A percentile compares a stretch with the other conserved stretches of the same genome.
Conservation (phyloP, 306 rosid species). For the Delonix regia region DNA sequence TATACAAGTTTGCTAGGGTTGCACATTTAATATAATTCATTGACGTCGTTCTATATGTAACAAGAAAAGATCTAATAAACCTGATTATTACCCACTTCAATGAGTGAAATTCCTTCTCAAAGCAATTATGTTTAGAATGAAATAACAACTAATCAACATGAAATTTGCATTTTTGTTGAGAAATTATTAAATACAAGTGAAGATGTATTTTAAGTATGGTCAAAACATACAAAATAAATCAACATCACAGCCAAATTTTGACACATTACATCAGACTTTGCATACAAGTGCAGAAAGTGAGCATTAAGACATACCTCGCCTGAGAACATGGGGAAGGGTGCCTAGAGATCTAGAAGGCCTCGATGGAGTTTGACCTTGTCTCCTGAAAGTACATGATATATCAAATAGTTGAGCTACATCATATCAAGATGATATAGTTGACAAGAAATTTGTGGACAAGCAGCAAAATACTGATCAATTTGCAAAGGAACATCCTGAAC, state of each 20-base stretch:
- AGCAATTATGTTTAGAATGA: not conserved
- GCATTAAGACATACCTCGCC: slow-evolving; percentile 50
- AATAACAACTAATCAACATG: slow-evolving; percentile 6
- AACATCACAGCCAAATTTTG: not conserved
- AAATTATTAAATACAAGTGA: not conserved
- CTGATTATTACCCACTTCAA: not conserved
- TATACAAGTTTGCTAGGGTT: not conserved
- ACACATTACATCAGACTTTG: not conserved
- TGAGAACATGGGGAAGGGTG: slow-evolving; percentile 60
- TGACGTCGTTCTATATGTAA: not conserved
- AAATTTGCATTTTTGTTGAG: not conserved
- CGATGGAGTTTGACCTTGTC: slow-evolving; percentile 64
- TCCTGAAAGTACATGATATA: slow-evolving; percentile 49
- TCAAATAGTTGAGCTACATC: not conserved
- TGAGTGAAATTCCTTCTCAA: not conserved
- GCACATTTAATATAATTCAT: not conserved
- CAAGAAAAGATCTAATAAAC: not conserved
- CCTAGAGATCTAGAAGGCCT: slow-evolving; percentile 63
- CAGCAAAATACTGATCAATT: not conserved
- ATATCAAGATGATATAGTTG: not conserved
- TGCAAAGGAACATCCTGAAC: not conserved
- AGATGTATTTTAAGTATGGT: not conserved
- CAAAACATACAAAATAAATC: not conserved
- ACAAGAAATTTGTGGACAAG: not conserved
- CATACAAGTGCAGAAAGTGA: not conserved